These are phyloP conservation scores for Leccinum broughii DNA, from an alignment of 768 basidiomycete genomes.

Conservation along the genomic window DNA sequence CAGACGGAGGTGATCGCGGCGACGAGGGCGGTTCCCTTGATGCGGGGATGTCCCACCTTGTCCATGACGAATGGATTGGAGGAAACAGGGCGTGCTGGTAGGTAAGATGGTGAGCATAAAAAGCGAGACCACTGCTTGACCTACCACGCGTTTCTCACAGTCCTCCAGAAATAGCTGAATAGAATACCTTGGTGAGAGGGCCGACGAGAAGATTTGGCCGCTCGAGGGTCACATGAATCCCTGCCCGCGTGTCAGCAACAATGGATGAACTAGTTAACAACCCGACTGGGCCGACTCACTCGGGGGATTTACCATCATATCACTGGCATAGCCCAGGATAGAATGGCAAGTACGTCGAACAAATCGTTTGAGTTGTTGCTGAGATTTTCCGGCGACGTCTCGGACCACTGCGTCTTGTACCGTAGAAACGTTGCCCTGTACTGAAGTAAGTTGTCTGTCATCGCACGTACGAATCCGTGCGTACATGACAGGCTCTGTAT, in stretches of 20 bases:
- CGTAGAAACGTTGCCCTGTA: neutral
- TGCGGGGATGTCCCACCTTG: conserved; percentile 11
- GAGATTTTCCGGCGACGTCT: neutral
- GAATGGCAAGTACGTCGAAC: neutral
- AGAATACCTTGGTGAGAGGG: neutral
- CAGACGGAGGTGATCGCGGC: conserved; percentile 18
- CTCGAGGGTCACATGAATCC: conserved; percentile 8
- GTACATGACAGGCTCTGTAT: neutral
- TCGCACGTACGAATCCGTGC: neutral
- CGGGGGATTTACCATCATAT: neutral
- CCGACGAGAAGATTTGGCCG: neutral
- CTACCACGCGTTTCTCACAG: neutral
- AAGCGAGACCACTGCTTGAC: neutral
- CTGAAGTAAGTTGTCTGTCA: neutral
- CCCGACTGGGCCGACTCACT: neutral
- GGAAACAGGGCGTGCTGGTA: neutral
- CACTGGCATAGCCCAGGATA: neutral
- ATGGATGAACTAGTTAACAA: neutral
- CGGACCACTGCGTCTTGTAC: neutral
- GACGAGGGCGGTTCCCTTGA: conserved; percentile 12
- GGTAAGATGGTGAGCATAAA: neutral
- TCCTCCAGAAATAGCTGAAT: conserved; percentile 1
- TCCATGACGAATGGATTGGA: conserved; percentile 7
- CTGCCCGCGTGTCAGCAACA: neutral
- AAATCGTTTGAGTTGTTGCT: neutral